A percentile compares a stretch with the other conserved stretches of the same genome.
Evolutionary conservation across 371 early-diverging fungal species (phyloP).

Genomic region (Lichtheimia ornata): DNA sequence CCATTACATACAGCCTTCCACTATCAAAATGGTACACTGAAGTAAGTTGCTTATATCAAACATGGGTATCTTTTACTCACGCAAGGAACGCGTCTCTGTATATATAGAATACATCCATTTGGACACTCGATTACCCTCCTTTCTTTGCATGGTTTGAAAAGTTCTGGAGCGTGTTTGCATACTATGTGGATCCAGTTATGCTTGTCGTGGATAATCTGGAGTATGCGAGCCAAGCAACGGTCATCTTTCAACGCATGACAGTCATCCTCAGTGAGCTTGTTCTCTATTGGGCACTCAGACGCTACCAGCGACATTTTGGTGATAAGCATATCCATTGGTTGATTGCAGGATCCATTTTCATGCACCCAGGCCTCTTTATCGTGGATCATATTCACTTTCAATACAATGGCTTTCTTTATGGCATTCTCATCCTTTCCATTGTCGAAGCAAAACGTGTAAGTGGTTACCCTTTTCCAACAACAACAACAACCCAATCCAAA

Average conservation of each 20-base stretch:
- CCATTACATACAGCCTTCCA: slow-evolving; percentile 87
- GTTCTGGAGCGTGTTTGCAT: slow-evolving; percentile 67
- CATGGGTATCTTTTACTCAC: background rate
- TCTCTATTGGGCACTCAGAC: slow-evolving; percentile 67
- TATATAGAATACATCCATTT: slow-evolving; percentile 81
- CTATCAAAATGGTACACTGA: slow-evolving; percentile 89
- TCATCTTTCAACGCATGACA: slow-evolving; percentile 84
- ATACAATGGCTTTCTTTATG: slow-evolving; percentile 95
- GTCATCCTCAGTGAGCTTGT: slow-evolving; percentile 85
- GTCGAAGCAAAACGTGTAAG: slow-evolving; percentile 72
- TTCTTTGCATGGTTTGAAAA: slow-evolving; percentile 97
- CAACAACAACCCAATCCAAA: too few species aligned
- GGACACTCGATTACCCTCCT: slow-evolving; percentile 98
- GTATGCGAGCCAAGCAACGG: slow-evolving; percentile 67
- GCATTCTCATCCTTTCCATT: slow-evolving; percentile 83
- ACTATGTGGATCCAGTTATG: slow-evolving; percentile 73
- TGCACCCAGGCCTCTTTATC: slow-evolving; percentile 86
- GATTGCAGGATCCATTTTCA: slow-evolving; percentile 62
- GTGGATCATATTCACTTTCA: slow-evolving; percentile 94
- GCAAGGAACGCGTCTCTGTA: background rate
- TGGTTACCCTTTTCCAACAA: background rate
- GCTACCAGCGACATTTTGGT: slow-evolving; percentile 50
- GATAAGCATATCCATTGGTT: slow-evolving; percentile 39
- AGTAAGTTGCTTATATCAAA: slow-evolving; percentile 36
- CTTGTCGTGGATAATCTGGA: slow-evolving; percentile 68